phyloP scores from a whole-genome alignment of 2,329 filamentous ascomycete genomes.

The Fusarium buxicola region DNA sequence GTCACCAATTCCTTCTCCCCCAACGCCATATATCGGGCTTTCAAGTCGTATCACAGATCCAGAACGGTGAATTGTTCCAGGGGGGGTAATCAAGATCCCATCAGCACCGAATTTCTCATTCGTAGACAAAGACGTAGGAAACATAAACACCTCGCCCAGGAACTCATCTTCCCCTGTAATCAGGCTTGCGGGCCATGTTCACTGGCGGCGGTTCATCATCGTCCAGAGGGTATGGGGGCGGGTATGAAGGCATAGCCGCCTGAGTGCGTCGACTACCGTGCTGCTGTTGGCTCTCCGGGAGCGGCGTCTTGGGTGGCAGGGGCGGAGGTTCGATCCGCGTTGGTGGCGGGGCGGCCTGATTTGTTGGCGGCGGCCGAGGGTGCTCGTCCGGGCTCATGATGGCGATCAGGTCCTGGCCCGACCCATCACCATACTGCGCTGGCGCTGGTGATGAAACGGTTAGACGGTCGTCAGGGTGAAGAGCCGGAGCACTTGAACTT shows the following conservation, averaged over 20 bases:
- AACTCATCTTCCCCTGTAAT: slow-evolving; percentile 64
- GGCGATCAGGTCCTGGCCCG: slow-evolving; percentile 75
- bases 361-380: slow-evolving; percentile 54
- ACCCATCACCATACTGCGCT: slow-evolving; percentile 67
- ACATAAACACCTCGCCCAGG: neutral
- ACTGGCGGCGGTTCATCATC: slow-evolving; percentile 86
- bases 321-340: slow-evolving; percentile 72
- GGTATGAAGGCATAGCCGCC: slow-evolving; percentile 75
- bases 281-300: slow-evolving; percentile 62
- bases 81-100: neutral
- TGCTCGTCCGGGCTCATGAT: slow-evolving; percentile 71
- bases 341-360: slow-evolving; percentile 48
- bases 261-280: slow-evolving; percentile 49
- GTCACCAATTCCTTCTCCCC: slow-evolving; percentile 10
- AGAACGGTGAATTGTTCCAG: neutral
- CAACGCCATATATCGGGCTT: slow-evolving; percentile 30
- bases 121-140: neutral
- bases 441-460: slow-evolving; percentile 68
- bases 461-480: slow-evolving; percentile 62
- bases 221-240: slow-evolving; percentile 84
- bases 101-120: neutral
- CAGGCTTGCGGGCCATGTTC: slow-evolving; percentile 88
- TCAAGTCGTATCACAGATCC: slow-evolving; percentile 7
- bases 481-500: slow-evolving; percentile 46
- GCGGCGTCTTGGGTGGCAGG: slow-evolving; percentile 80